Percentiles rank a stretch among this genome's conserved stretches.
phyloP scores from a whole-genome alignment of 2,329 filamentous ascomycete species.

The Furcasterigmium furcatum region DNA sequence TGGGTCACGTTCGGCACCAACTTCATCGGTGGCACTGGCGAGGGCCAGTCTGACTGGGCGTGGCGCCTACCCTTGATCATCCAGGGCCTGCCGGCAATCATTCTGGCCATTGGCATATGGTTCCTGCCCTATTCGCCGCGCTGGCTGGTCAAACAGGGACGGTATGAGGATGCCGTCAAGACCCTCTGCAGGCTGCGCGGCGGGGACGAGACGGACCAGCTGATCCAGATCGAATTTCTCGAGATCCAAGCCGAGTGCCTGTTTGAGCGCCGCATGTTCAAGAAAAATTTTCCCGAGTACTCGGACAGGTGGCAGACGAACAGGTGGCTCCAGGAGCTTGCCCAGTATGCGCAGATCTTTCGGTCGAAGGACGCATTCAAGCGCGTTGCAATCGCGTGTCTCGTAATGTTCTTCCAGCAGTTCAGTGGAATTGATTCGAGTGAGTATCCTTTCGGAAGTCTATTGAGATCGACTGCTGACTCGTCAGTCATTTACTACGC shows the following conservation, averaged over 20 bases:
- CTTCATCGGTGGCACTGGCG: constrained; percentile 37
- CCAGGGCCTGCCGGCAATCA: constrained; percentile 52
- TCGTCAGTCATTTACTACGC: constrained; percentile 47
- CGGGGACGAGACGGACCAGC: constrained; percentile 21
- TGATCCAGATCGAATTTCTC: constrained; percentile 26
- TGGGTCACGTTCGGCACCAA: constrained; percentile 39
- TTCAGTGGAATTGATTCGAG: constrained; percentile 34
- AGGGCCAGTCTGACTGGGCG: constrained; percentile 36
- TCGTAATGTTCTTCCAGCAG: constrained; percentile 57
- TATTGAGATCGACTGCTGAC: constrained; percentile 27
- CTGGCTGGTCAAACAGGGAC: constrained; percentile 24
- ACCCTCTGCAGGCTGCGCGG: constrained; percentile 27
- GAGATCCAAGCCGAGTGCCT: constrained; percentile 32
- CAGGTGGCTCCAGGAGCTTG: constrained; percentile 26
- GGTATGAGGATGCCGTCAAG: constrained; percentile 24
- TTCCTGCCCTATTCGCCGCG: constrained; percentile 41
- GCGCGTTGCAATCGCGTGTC: constrained; percentile 52
- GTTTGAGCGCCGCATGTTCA: constrained; percentile 25
- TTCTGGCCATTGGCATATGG: constrained; percentile 52
- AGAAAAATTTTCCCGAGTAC: constrained; percentile 26
- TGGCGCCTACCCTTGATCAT: constrained; percentile 47
- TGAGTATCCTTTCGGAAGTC: constrained; percentile 51
- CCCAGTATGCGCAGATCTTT: constrained; percentile 25
- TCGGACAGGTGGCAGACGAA: constrained; percentile 27
- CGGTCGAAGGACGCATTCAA: constrained; percentile 17